Base-by-base conservation (phyloP, 129 eudicot species). In the Flaveria trinervia region DNA sequence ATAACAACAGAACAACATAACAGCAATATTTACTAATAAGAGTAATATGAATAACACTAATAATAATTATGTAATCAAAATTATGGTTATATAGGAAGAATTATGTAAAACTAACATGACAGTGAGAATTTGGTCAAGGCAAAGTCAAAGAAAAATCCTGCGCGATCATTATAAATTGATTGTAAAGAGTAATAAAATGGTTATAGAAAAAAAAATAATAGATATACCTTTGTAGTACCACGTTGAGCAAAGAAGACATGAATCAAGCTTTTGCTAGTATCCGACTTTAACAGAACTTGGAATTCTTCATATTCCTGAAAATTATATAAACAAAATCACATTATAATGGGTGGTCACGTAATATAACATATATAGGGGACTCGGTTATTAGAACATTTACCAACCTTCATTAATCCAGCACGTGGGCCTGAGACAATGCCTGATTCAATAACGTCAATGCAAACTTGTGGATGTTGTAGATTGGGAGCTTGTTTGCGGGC, bases 361-460 rank as follows among this genome's bases (percentile, higher is more conserved):
- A 61, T 43, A 9, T 33, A 51, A 52, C 72, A 17, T 68, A 56
- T 51, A 25, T 28, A 79, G 59, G 44, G 23, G 65, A 36, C 64
- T 20, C 26, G 70, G 65, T 20, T 8, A 25, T 17, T 26, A 65
- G 59, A 72, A 70, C 23, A 70, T 81, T 77, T 55, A 70, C 56
- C 36, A 68, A 95, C 99, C 99, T 95, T 95, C 87, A 81, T 83
- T 71, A 91, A 88, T 60, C 99, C 99, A 15, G 86, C 97, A 72
- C 96, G 96, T 9, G 96, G 90, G 52, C 99, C 99, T 13, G 92
- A 81, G 81, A 88, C 92, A 64, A 91, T 83, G 66, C 97, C 97
- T 80, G 86, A 89, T 85, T 95, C 99, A 75, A 95, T 80, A 77
- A 88, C 99, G 82, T 91, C 86, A 51, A 95, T 89, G 87, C 96